Evolutionary conservation across 2,329 filamentous ascomycete genomes (phyloP).

Genomic region (Colletotrichum salicis): DNA sequence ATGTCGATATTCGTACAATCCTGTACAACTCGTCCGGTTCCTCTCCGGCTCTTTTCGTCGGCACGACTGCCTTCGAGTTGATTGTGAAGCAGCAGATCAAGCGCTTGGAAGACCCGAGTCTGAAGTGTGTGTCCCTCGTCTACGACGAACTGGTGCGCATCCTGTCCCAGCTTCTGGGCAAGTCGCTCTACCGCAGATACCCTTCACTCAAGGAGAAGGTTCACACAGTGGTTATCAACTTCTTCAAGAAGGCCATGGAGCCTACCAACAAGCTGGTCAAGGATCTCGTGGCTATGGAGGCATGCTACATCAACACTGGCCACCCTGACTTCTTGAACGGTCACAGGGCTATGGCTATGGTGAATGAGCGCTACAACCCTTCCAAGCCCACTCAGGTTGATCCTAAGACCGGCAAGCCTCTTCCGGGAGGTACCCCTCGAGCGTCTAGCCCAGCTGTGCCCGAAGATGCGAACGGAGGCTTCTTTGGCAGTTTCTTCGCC

Average conservation of each 20-base stretch:
- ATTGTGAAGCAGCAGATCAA: conserved; percentile 99
- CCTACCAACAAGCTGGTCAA: conserved; percentile 96
- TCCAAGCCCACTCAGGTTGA: conserved; percentile 93
- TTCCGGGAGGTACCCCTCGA: conserved; percentile 76
- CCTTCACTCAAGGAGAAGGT: conserved; percentile 97
- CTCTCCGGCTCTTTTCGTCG: conserved; percentile 94
- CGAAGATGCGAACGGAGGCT: conserved; percentile 74
- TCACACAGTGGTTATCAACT: conserved; percentile 88
- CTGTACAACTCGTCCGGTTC: conserved; percentile 99
- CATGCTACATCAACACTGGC: conserved; percentile 97
- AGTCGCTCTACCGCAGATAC: conserved; percentile 91
- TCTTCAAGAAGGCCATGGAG: conserved; percentile 99
- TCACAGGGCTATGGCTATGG: conserved; percentile 96
- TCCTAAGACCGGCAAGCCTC: conserved; percentile 96
- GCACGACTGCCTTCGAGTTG: conserved; percentile 96
- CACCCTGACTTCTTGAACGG: conserved; percentile 98
- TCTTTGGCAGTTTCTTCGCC: conserved; percentile 98
- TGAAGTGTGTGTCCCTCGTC: conserved; percentile 97
- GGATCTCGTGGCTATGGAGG: conserved; percentile 94
- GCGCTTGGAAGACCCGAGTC: conserved; percentile 91
- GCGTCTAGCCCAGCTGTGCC: conserved; percentile 78
- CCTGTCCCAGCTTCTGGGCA: conserved; percentile 86
- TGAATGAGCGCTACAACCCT: conserved; percentile 89
- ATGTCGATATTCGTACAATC: conserved; percentile 95
- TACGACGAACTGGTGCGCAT: conserved; percentile 98